These are phyloP conservation scores for Pistacia vera DNA, from an alignment of 345 rosid species.

Conservation along the genomic window DNA sequence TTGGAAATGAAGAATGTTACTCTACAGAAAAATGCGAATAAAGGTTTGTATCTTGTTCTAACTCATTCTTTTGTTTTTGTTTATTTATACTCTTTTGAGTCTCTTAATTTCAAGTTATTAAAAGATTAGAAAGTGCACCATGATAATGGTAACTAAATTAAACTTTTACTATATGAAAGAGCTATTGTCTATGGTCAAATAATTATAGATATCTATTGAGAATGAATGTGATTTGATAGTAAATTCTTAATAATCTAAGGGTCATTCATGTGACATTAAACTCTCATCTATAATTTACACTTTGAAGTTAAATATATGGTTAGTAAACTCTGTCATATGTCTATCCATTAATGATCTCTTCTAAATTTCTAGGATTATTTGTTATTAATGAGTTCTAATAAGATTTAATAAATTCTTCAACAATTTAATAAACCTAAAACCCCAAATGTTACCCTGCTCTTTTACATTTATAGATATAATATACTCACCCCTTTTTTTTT, in stretches of 20 bases:
- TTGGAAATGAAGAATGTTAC: constrained; percentile 90
- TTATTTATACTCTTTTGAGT: too few species aligned
- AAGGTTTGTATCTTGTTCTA: constrained; percentile 50
- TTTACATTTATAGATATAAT: too few species aligned
- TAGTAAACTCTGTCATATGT: not conserved
- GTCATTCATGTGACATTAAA: not conserved
- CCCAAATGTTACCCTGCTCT: too few species aligned
- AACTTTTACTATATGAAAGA: too few species aligned
- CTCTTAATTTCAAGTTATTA: too few species aligned
- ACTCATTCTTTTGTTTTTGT: not conserved
- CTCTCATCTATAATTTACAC: too few species aligned
- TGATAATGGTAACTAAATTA: too few species aligned
- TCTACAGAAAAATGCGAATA: constrained; percentile 61
- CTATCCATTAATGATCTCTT: not conserved
- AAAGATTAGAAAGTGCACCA: too few species aligned
- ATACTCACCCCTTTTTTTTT: too few species aligned
- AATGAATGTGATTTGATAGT: not conserved
- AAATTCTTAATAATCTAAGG: not conserved
- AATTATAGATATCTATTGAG: not conserved
- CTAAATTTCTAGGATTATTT: not conserved
- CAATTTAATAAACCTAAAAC: too few species aligned
- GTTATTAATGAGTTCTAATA: not conserved
- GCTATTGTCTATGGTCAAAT: not conserved
- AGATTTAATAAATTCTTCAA: not conserved
- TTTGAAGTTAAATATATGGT: too few species aligned